phyloP scores from a whole-genome alignment of 2,329 filamentous ascomycete genomes.

The Paecilomyces niveus region DNA sequence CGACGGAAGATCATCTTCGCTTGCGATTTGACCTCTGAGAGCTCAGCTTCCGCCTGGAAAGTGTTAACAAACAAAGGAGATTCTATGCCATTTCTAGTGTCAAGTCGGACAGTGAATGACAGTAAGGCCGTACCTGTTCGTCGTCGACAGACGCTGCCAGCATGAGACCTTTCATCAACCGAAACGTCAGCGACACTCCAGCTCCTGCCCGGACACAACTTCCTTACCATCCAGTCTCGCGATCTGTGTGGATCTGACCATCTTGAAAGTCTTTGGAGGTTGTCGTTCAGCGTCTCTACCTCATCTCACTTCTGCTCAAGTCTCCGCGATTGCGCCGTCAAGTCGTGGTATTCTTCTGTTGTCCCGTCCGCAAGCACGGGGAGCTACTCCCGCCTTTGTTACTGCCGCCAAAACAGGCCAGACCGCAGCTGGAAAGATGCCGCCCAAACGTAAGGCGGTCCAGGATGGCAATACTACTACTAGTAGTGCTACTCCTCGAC shows the following conservation, averaged over 20 bases:
- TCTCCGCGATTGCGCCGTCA: neutral
- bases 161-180: slow-evolving; percentile 64
- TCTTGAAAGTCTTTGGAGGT: slow-evolving; percentile 30
- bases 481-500: neutral
- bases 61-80: slow-evolving; percentile 1
- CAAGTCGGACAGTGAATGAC: neutral
- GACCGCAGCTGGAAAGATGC: slow-evolving; percentile 17
- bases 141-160: slow-evolving; percentile 93
- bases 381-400: neutral
- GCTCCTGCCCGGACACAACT: neutral
- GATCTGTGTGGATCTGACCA: slow-evolving; percentile 93
- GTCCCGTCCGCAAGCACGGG: neutral
- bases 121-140: slow-evolving; percentile 54
- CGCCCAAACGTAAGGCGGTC: slow-evolving; percentile 29
- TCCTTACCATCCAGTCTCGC: slow-evolving; percentile 76
- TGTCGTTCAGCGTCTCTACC: neutral
- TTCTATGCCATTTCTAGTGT: neutral
- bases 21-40: slow-evolving; percentile 83
- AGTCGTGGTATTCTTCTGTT: neutral
- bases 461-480: slow-evolving; percentile 19
- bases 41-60: slow-evolving; percentile 59
- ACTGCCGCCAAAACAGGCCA: neutral
- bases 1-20: slow-evolving; percentile 84
- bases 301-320: neutral
- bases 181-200: slow-evolving; percentile 16